Percentiles rank a stretch among this genome's conserved stretches.
phyloP scores from a whole-genome alignment of 495 filamentous ascomycete genomes.

The Antarctomyces pellizariae region DNA sequence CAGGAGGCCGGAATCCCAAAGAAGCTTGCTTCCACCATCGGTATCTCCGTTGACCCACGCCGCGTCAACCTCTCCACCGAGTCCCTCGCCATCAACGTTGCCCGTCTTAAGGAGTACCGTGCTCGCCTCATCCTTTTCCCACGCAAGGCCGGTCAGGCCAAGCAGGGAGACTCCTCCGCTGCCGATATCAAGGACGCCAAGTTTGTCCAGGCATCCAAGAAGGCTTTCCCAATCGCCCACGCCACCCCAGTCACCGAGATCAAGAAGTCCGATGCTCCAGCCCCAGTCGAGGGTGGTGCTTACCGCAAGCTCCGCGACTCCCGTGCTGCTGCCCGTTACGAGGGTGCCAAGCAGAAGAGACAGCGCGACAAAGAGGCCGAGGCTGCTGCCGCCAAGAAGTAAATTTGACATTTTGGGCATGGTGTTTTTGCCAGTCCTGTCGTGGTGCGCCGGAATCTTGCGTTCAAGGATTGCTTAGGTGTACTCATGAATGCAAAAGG shows the following conservation, averaged over 20 bases:
- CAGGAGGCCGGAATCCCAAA: conserved; percentile 90
- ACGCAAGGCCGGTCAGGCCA: conserved; percentile 75
- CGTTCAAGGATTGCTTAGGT: conserved; percentile 12
- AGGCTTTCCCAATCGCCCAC: conserved; percentile 49
- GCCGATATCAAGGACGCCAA: conserved; percentile 65
- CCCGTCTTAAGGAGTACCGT: conserved; percentile 89
- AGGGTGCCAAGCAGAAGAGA: conserved; percentile 80
- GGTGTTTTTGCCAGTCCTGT: conserved; percentile 3
- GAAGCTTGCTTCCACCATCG: conserved; percentile 81
- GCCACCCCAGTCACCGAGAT: conserved; percentile 44
- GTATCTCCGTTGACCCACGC: conserved; percentile 89
- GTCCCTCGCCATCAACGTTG: conserved; percentile 77
- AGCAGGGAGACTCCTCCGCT: conserved; percentile 67
- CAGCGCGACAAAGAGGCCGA: conserved; percentile 81
- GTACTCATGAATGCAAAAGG: conserved; percentile 14
- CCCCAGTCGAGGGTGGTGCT: conserved; percentile 52
- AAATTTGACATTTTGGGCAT: conserved; percentile 20
- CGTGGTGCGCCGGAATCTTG: conserved; percentile 8
- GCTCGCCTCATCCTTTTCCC: conserved; percentile 91
- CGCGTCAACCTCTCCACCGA: conserved; percentile 92
- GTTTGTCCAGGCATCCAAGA: conserved; percentile 29
- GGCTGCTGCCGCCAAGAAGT: conserved; percentile 71
- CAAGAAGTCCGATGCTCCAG: conserved; percentile 54
- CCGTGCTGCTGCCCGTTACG: conserved; percentile 58
- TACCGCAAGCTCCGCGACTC: conserved; percentile 70